Evolutionary conservation across 192 early-diverging fungal genomes (phyloP).

Genomic region (Podila epigama): DNA sequence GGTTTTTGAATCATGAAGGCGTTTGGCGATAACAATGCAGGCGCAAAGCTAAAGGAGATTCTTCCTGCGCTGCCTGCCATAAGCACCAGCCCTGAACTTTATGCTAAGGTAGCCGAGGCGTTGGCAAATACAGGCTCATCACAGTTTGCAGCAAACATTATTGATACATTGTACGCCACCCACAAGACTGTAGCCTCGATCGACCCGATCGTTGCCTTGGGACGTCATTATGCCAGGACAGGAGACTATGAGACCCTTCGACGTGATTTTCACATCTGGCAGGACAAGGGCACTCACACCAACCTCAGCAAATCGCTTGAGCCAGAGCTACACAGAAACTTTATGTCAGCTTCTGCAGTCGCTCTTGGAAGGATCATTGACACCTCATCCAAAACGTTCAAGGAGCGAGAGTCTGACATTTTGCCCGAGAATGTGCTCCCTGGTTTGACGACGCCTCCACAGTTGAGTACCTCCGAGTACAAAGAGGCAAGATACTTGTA

Average conservation of each 20-base stretch:
- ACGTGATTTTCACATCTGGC: conserved; percentile 12
- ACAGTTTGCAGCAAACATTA: conserved; percentile 7
- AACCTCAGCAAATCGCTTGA: background rate
- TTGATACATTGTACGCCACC: conserved; percentile 9
- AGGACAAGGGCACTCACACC: background rate
- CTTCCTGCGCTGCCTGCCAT: conserved; percentile 7
- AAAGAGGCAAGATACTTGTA: conserved; percentile 15
- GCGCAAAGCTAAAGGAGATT: conserved; percentile 3
- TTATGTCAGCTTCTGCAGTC: conserved; percentile 11
- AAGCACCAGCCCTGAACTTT: background rate
- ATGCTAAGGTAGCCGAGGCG: conserved; percentile 11
- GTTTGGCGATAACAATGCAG: conserved; percentile 17
- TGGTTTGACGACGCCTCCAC: conserved; percentile 22
- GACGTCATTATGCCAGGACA: conserved; percentile 27
- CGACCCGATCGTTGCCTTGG: conserved; percentile 15
- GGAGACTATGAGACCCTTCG: conserved; percentile 36
- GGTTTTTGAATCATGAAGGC: conserved; percentile 6
- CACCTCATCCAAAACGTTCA: conserved; percentile 6
- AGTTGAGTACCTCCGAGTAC: conserved; percentile 16
- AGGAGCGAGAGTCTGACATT: conserved; percentile 19
- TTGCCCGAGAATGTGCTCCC: conserved; percentile 25
- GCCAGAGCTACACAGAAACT: background rate
- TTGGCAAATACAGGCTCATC: conserved; percentile 28
- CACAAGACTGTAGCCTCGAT: conserved; percentile 12
- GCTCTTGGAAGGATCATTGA: conserved; percentile 24